Conservation (phyloP, 2,329 filamentous ascomycete genomes). For the Aureobasidium namibiae region DNA sequence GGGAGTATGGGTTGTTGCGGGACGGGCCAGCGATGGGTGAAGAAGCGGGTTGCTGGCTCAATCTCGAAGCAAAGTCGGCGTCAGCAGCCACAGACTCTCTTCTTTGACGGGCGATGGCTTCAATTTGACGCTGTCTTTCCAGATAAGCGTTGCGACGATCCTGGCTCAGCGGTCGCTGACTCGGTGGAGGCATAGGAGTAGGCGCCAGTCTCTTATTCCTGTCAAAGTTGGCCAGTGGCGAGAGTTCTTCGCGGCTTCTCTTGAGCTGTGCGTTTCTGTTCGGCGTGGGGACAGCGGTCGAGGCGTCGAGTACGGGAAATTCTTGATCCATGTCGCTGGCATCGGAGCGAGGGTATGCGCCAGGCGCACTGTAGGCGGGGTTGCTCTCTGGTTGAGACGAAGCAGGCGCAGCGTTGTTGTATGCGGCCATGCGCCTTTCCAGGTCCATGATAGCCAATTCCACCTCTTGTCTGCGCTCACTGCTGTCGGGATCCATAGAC, state of each 20-base stretch:
- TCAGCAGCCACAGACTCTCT: slow-evolving; percentile 19
- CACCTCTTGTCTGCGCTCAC: slow-evolving; percentile 18
- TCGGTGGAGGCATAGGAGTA: slow-evolving; percentile 13
- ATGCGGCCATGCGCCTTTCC: slow-evolving; percentile 14
- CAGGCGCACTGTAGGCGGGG: neutral
- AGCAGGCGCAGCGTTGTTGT: neutral
- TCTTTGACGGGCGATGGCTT: slow-evolving; percentile 11
- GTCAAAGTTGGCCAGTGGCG: slow-evolving; percentile 15
- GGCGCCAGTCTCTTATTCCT: slow-evolving; percentile 11
- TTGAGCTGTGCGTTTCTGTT: neutral
- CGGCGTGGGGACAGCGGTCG: neutral
- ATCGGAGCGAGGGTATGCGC: slow-evolving; percentile 1
- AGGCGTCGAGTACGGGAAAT: neutral
- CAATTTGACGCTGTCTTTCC: slow-evolving; percentile 12
- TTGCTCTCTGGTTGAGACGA: neutral
- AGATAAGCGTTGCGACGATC: neutral
- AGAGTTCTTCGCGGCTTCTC: slow-evolving; percentile 14
- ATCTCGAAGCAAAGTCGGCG: slow-evolving; percentile 20
- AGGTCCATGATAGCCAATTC: slow-evolving; percentile 19
- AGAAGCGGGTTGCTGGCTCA: slow-evolving; percentile 18
- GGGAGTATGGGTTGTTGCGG: neutral
- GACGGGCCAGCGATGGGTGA: slow-evolving; percentile 5
- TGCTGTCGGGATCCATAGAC: slow-evolving; percentile 24
- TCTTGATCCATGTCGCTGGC: neutral
- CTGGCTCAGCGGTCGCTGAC: slow-evolving; percentile 15